Conservation (phyloP, 495 filamentous ascomycete species). For the Penicillium turbatum region DNA sequence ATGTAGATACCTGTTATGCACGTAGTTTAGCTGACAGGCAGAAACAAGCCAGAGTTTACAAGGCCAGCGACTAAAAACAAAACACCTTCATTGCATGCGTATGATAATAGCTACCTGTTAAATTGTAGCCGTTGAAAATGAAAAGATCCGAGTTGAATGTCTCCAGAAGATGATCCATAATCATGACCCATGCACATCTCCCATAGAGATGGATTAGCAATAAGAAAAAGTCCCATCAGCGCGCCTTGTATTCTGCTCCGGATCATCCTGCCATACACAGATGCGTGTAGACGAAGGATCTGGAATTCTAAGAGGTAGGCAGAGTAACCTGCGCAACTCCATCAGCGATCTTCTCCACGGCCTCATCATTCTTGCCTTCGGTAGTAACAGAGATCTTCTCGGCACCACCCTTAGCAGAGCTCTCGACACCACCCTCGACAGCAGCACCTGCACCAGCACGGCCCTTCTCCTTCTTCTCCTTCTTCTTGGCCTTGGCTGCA, state of each 20-base stretch:
- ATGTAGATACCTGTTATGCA: no score
- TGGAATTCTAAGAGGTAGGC: conserved; percentile 27
- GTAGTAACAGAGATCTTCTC: conserved; percentile 21
- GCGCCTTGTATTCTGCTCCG: neutral
- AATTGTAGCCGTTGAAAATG: neutral
- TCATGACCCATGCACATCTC: conserved; percentile 5
- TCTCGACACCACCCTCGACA: conserved; percentile 25
- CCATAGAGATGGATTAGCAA: neutral
- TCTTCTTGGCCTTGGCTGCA: conserved; percentile 53
- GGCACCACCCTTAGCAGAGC: conserved; percentile 35
- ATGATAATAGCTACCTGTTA: neutral
- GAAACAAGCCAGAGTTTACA: neutral
- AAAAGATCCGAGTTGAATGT: neutral
- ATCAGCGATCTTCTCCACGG: conserved; percentile 38
- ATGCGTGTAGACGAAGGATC: neutral
- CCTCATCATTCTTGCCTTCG: conserved; percentile 27
- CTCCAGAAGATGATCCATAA: conserved; percentile 1
- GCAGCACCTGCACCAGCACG: conserved; percentile 3
- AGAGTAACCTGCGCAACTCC: conserved; percentile 42
- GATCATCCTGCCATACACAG: neutral
- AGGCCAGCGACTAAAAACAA: neutral
- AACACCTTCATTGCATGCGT: conserved; percentile 8
- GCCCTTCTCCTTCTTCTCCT: conserved; percentile 54
- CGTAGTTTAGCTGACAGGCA: no score
- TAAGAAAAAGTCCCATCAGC: neutral